Evolutionary conservation across 768 basidiomycete species (phyloP).

Genomic region (Tricholoma flavovirens): DNA sequence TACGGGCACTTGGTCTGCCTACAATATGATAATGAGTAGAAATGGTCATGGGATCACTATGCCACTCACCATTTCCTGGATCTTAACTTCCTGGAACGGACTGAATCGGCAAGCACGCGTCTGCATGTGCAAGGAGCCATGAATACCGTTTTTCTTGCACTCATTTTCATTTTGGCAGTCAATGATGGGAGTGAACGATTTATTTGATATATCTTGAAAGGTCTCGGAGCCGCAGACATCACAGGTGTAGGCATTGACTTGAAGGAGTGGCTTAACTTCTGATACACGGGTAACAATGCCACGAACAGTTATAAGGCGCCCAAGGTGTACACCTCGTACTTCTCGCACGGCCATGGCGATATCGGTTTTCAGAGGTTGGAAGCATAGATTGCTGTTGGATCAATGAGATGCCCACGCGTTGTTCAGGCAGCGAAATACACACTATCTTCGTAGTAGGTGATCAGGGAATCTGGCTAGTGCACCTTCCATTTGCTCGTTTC

Average conservation of each 20-base stretch:
- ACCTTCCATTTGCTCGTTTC: slow-evolving; percentile 77
- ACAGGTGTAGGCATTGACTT: slow-evolving; percentile 97
- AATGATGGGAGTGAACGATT: slow-evolving; percentile 82
- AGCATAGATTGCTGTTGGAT: slow-evolving; percentile 78
- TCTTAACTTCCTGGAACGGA: slow-evolving; percentile 97
- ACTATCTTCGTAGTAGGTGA: slow-evolving; percentile 94
- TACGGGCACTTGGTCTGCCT: slow-evolving; percentile 99
- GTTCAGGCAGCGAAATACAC: slow-evolving; percentile 30
- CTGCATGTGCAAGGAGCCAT: slow-evolving; percentile 96
- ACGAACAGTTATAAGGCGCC: slow-evolving; percentile 89
- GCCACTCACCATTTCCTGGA: slow-evolving; percentile 88
- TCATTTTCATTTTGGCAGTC: slow-evolving; percentile 85
- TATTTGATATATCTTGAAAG: slow-evolving; percentile 93
- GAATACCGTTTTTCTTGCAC: slow-evolving; percentile 81
- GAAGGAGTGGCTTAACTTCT: slow-evolving; percentile 95
- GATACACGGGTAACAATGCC: slow-evolving; percentile 98
- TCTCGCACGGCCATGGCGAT: slow-evolving; percentile 85
- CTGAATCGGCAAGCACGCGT: slow-evolving; percentile 95
- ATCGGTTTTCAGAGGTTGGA: slow-evolving; percentile 77
- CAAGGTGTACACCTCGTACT: slow-evolving; percentile 81
- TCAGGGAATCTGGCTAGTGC: slow-evolving; percentile 80
- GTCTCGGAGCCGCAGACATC: slow-evolving; percentile 98
- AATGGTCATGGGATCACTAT: neutral
- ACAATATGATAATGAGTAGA: slow-evolving; percentile 3
- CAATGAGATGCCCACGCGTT: slow-evolving; percentile 11